A percentile compares a stretch with the other conserved stretches of the same genome.
These are phyloP conservation scores for Penicillium ucsense DNA, from an alignment of 495 filamentous ascomycete genomes.

Conservation along the genomic window DNA sequence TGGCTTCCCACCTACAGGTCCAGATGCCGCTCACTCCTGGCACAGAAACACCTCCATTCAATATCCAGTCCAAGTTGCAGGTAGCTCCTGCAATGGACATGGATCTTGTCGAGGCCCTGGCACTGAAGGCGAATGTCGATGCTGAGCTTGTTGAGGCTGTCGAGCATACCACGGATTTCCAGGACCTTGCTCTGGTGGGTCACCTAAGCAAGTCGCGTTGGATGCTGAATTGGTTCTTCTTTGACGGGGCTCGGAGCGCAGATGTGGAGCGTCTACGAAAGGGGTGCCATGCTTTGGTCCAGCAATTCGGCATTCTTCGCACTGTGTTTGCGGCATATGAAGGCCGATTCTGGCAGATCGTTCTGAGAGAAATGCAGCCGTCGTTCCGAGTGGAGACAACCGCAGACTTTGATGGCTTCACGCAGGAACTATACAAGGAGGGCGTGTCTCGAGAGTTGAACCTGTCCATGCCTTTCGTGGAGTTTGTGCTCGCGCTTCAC, in stretches of 20 bases:
- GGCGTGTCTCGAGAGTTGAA: constrained; percentile 32
- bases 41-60: constrained; percentile 7
- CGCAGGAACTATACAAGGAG: constrained; percentile 19
- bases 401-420: constrained; percentile 24
- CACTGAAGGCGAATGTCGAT: constrained; percentile 2
- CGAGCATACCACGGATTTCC: constrained; percentile 9
- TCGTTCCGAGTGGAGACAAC: constrained; percentile 4
- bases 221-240: constrained; percentile 8
- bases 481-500: constrained; percentile 36
- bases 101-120: constrained; percentile 5
- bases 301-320: constrained; percentile 33
- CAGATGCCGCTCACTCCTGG: not conserved
- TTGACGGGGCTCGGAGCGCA: constrained; percentile 5
- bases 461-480: constrained; percentile 44
- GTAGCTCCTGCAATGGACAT: constrained; percentile 2
- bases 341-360: constrained; percentile 31
- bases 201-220: constrained; percentile 6
- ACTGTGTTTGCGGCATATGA: constrained; percentile 39
- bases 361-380: constrained; percentile 18
- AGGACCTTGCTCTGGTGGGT: constrained; percentile 7
- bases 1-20: constrained; percentile 6
- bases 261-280: constrained; percentile 8
- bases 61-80: not conserved
- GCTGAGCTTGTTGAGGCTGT: constrained; percentile 3
- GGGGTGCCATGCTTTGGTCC: constrained; percentile 38